Evolutionary conservation across 371 early-diverging fungal species (phyloP).

Genomic region (Mucor lusitanicus): DNA sequence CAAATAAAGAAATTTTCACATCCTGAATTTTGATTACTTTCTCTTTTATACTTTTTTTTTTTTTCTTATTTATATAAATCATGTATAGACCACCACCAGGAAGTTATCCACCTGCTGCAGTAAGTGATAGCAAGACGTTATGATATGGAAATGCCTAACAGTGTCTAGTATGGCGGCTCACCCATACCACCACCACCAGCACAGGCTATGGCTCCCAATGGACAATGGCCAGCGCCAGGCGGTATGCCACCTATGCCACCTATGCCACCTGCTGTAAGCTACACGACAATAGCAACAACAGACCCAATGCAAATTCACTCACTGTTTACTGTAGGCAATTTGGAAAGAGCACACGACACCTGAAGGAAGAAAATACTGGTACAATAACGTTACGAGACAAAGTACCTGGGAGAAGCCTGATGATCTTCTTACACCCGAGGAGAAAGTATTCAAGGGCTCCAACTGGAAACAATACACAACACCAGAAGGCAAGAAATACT

Average conservation of each 20-base stretch:
- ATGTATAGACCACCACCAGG: slow-evolving; percentile 36
- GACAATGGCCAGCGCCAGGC: slow-evolving; percentile 32
- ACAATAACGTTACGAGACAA: slow-evolving; percentile 75
- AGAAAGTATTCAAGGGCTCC: slow-evolving; percentile 70
- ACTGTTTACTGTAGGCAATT: slow-evolving; percentile 17
- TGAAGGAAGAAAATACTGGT: slow-evolving; percentile 88
- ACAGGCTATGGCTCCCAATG: slow-evolving; percentile 7
- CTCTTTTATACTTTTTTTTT: background rate
- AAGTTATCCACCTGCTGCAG: slow-evolving; percentile 13
- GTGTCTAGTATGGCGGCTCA: background rate
- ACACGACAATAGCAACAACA: too few species aligned
- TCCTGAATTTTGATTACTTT: background rate
- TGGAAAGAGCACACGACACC: slow-evolving; percentile 83
- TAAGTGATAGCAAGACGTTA: background rate
- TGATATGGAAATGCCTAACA: background rate
- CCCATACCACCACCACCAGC: slow-evolving; percentile 10
- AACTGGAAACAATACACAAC: slow-evolving; percentile 90
- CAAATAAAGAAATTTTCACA: background rate
- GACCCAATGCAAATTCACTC: background rate
- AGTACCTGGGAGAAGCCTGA: slow-evolving; percentile 96
- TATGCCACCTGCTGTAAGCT: slow-evolving; percentile 15
- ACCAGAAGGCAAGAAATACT: slow-evolving; percentile 86
- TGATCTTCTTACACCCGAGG: slow-evolving; percentile 83
- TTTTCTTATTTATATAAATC: background rate
- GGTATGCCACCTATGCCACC: slow-evolving; percentile 9